phyloP scores from a whole-genome alignment of 73 alveolate genomes.

The Tetrahymena elliotti region DNA sequence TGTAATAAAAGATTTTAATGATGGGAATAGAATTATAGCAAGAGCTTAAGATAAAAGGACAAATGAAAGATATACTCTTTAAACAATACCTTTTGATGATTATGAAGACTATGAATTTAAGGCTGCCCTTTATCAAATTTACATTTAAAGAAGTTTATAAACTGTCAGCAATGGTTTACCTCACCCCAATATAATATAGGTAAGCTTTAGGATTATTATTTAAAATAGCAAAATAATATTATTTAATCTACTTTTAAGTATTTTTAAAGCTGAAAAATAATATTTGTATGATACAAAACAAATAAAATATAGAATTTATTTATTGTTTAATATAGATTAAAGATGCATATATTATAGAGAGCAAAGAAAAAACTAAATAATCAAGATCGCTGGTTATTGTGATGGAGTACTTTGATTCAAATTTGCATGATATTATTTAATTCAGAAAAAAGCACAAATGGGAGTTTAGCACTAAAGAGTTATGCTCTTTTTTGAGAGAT shows the following conservation, averaged over 20 bases:
- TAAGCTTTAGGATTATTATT: background rate
- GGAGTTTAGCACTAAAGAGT: slow-evolving; percentile 29
- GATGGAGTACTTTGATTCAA: slow-evolving; percentile 40
- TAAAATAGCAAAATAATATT: too few relatives aligned
- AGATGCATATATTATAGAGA: slow-evolving; percentile 31
- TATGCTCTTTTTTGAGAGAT: slow-evolving; percentile 21
- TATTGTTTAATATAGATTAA: background rate
- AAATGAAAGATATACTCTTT: slow-evolving; percentile 17
- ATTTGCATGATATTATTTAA: slow-evolving; percentile 28
- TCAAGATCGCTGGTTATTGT: slow-evolving; percentile 16
- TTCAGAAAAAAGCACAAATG: slow-evolving; percentile 37
- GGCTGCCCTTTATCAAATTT: slow-evolving; percentile 29
- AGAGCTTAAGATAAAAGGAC: slow-evolving; percentile 31
- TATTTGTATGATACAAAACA: too few relatives aligned
- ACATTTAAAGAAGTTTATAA: background rate
- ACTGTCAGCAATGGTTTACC: background rate
- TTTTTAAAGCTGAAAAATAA: too few relatives aligned
- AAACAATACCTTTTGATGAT: slow-evolving; percentile 26
- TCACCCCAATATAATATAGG: background rate
- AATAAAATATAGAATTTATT: background rate
- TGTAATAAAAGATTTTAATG: background rate
- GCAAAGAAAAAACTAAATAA: slow-evolving; percentile 12
- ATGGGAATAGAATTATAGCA: background rate
- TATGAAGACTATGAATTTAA: slow-evolving; percentile 39
- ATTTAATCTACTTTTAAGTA: too few relatives aligned